phyloP scores from a whole-genome alignment of 768 basidiomycete genomes.

The Lenzites betulinus region DNA sequence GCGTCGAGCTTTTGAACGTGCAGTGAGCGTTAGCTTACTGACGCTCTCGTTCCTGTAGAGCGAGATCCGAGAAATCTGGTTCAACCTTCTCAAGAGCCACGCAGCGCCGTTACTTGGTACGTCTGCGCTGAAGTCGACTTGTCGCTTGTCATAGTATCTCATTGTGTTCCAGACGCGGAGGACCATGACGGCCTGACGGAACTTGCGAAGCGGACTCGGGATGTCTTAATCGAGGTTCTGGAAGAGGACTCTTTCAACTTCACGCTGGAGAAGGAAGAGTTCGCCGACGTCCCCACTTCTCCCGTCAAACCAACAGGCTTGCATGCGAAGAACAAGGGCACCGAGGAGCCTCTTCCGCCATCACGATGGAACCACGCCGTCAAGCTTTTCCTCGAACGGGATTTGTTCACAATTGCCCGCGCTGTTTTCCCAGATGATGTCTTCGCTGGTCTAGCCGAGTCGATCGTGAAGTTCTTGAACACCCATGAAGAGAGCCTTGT shows the following conservation, averaged over 20 bases:
- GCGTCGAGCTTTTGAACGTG: constrained; percentile 27
- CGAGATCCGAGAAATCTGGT: constrained; percentile 59
- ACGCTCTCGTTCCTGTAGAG: constrained; percentile 29
- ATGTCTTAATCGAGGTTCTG: constrained; percentile 45
- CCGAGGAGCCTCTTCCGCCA: constrained; percentile 6
- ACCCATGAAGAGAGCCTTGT: constrained; percentile 48
- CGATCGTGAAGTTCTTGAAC: constrained; percentile 51
- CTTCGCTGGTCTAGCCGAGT: constrained; percentile 46
- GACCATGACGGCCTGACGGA: constrained; percentile 36
- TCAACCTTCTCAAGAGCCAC: constrained; percentile 53
- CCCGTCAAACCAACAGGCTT: constrained; percentile 15
- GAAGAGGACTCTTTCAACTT: constrained; percentile 25
- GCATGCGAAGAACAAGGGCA: not conserved
- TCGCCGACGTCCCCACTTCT: constrained; percentile 18
- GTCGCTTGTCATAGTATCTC: not conserved
- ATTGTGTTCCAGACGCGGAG: constrained; percentile 39
- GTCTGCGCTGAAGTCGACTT: constrained; percentile 2
- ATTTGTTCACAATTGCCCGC: constrained; percentile 57
- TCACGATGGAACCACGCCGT: constrained; percentile 44
- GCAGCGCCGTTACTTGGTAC: constrained; percentile 49
- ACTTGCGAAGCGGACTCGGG: constrained; percentile 33
- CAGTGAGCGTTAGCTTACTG: constrained; percentile 2
- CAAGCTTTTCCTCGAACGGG: constrained; percentile 57
- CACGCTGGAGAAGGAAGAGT: constrained; percentile 12
- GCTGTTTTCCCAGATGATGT: constrained; percentile 43